These are phyloP conservation scores for Mycena galopus DNA, from an alignment of 768 basidiomycete species.

Conservation along the genomic window DNA sequence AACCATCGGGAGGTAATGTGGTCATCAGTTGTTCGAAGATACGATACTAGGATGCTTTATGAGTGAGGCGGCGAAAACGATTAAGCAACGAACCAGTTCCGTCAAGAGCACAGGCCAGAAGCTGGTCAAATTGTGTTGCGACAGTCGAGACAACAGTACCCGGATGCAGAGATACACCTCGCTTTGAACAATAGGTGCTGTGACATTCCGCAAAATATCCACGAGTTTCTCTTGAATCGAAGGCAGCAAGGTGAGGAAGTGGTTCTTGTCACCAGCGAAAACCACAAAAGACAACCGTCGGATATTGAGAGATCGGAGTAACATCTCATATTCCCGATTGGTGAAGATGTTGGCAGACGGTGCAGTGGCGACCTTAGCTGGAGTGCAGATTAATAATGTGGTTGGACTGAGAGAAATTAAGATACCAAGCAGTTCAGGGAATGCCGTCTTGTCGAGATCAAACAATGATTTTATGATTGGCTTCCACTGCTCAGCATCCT, in stretches of 20 bases:
- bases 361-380: conserved; percentile 83
- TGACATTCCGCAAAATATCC: conserved; percentile 85
- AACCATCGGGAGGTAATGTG: conserved; percentile 80
- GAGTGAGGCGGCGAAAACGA: conserved; percentile 3
- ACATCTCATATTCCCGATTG: conserved; percentile 94
- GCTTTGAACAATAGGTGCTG: conserved; percentile 88
- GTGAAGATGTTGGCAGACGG: conserved; percentile 97
- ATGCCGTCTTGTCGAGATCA: conserved; percentile 87
- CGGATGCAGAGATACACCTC: conserved; percentile 96
- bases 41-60: conserved; percentile 72
- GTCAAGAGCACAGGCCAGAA: conserved; percentile 98
- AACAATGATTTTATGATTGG: conserved; percentile 84
- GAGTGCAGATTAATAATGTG: conserved; percentile 39
- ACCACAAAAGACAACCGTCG: conserved; percentile 89
- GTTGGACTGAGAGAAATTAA: conserved; percentile 45
- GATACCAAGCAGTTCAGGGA: conserved; percentile 85
- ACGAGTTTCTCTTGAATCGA: conserved; percentile 97
- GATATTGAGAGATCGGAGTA: conserved; percentile 86
- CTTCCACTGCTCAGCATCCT: conserved; percentile 75
- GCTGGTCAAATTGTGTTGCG: conserved; percentile 91
- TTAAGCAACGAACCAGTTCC: conserved; percentile 71
- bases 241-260: conserved; percentile 90
- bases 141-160: conserved; percentile 90
- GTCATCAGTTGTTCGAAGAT: conserved; percentile 88
- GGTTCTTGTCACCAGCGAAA: conserved; percentile 91